Conservation (phyloP, 129 eudicot genomes). For the Pittosporum tobira region DNA sequence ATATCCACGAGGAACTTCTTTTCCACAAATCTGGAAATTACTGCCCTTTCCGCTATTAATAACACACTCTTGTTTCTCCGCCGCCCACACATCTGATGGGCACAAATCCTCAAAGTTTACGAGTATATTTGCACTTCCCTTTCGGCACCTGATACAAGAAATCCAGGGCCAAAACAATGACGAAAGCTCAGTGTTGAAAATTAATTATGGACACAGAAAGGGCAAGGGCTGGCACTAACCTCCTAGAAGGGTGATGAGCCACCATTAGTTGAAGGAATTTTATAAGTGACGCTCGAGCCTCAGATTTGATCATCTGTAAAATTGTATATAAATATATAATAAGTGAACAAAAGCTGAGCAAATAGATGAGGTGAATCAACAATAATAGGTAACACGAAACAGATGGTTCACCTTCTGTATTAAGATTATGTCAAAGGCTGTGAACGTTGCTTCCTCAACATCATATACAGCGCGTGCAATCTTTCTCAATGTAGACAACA, state of each 20-base stretch:
- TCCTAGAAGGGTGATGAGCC: conserved; percentile 85
- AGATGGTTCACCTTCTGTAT: conserved; percentile 52
- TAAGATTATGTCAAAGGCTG: conserved; percentile 69
- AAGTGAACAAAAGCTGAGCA: conserved; percentile 7
- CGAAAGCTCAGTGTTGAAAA: conserved; percentile 5
- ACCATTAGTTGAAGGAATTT: conserved; percentile 79
- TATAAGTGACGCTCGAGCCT: conserved; percentile 63
- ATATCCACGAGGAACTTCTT: conserved; percentile 83
- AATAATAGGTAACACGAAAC: background rate
- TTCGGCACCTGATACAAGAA: conserved; percentile 57
- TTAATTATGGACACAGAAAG: conserved; percentile 4
- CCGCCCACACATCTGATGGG: conserved; percentile 32
- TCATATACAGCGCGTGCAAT: conserved; percentile 80
- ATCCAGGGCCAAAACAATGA: conserved; percentile 11
- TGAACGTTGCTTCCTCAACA: conserved; percentile 86
- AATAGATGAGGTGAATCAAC: background rate
- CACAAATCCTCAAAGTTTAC: conserved; percentile 67
- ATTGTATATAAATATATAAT: background rate
- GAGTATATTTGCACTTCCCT: conserved; percentile 81
- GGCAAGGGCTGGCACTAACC: conserved; percentile 30
- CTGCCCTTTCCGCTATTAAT: conserved; percentile 29
- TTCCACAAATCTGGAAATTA: conserved; percentile 68
- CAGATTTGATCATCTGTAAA: conserved; percentile 73
- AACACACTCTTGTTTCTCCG: conserved; percentile 23
- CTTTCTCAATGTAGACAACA: conserved; percentile 29